Percentiles rank a stretch among this genome's conserved stretches.
phyloP scores from a whole-genome alignment of 2,329 filamentous ascomycete species.

The Dissoconium aciculare region DNA sequence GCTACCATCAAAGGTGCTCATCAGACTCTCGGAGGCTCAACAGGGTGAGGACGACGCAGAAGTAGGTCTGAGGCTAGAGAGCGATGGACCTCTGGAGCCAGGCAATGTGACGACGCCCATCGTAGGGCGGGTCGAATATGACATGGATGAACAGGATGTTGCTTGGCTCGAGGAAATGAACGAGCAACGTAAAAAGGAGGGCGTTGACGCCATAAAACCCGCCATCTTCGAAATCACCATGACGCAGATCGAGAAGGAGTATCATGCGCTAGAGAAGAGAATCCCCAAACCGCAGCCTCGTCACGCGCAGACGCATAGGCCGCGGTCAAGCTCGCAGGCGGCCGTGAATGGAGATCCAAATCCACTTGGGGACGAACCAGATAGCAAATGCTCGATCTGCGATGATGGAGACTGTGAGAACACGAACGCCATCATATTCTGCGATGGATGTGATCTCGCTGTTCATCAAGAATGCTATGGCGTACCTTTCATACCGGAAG shows the following conservation, averaged over 20 bases:
- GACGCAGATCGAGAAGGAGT: constrained; percentile 98
- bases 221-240: constrained; percentile 96
- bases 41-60: constrained; percentile 50
- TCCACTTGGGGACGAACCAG: constrained; percentile 72
- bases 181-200: constrained; percentile 53
- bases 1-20: constrained; percentile 57
- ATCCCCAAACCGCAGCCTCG: constrained; percentile 97
- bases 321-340: constrained; percentile 81
- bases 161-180: constrained; percentile 88
- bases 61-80: constrained; percentile 34
- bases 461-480: constrained; percentile 99
- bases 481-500: constrained; percentile 95
- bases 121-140: constrained; percentile 75
- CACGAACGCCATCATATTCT: constrained; percentile 97
- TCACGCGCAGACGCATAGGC: constrained; percentile 83
- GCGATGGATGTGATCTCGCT: constrained; percentile 90
- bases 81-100: constrained; percentile 41
- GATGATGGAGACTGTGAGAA: constrained; percentile 99
- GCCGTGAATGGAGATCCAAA: constrained; percentile 88
- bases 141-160: constrained; percentile 99
- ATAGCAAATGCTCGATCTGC: constrained; percentile 94
- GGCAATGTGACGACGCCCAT: constrained; percentile 34
- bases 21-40: constrained; percentile 46
- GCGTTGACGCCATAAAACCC: constrained; percentile 70
- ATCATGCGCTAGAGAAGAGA: constrained; percentile 87